A percentile compares a stretch with the other conserved stretches of the same genome.
These are phyloP conservation scores for Neckera pumila DNA, from an alignment of 225 moss, liverwort and hornwort species.

Conservation along the genomic window DNA sequence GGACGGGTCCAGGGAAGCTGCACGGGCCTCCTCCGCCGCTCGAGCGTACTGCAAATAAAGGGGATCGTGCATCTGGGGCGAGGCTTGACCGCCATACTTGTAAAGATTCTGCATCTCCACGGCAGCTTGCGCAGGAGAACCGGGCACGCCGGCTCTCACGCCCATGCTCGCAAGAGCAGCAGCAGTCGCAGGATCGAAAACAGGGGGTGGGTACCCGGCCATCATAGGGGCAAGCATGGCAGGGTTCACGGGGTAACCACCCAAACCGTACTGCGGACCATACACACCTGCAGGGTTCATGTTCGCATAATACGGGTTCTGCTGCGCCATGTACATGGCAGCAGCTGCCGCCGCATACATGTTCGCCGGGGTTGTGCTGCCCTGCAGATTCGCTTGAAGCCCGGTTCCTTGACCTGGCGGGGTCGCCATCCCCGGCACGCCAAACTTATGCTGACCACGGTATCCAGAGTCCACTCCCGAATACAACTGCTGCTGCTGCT, in stretches of 20 bases:
- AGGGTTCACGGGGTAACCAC: constrained; percentile 81
- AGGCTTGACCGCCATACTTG: constrained; percentile 56
- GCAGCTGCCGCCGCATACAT: constrained; percentile 91
- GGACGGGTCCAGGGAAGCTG: constrained; percentile 68
- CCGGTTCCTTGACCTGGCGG: constrained; percentile 47
- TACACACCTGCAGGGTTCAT: constrained; percentile 60
- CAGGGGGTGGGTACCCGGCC: constrained; percentile 64
- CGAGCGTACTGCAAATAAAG: constrained; percentile 69
- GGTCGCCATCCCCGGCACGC: constrained; percentile 28
- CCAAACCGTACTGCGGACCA: constrained; percentile 77
- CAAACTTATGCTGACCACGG: constrained; percentile 70
- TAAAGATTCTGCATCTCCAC: constrained; percentile 86
- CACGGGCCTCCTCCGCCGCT: constrained; percentile 71
- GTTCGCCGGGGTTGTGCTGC: constrained; percentile 41
- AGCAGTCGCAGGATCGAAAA: constrained; percentile 73
- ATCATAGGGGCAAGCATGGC: constrained; percentile 81
- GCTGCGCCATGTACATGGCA: constrained; percentile 85
- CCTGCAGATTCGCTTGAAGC: constrained; percentile 48
- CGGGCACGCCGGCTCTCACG: constrained; percentile 52
- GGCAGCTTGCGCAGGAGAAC: constrained; percentile 62
- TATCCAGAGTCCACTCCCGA: constrained; percentile 64
- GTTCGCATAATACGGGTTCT: constrained; percentile 76
- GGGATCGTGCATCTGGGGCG: constrained; percentile 69
- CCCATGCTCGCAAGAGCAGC: constrained; percentile 91
- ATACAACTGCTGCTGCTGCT: constrained; percentile 61